Percentiles rank a stretch among this genome's conserved stretches.
phyloP scores from a whole-genome alignment of 2,329 filamentous ascomycete genomes.

The Aureobasidium mangrovei region DNA sequence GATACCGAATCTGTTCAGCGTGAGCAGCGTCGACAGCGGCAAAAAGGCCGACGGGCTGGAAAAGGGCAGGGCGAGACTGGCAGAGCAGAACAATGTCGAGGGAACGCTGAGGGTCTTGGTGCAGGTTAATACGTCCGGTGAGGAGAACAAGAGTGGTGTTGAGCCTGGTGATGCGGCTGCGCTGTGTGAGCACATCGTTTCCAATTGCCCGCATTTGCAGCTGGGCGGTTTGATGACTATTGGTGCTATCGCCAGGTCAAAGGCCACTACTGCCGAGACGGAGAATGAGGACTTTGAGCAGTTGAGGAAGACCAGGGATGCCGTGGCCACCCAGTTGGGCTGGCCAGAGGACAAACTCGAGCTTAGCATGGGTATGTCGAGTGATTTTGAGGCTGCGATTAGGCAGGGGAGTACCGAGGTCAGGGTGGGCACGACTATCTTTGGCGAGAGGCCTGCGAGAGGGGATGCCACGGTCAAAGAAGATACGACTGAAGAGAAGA shows the following conservation, averaged over 20 bases:
- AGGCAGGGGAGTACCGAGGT: slow-evolving; percentile 79
- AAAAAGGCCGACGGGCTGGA: slow-evolving; percentile 85
- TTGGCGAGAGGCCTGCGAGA: slow-evolving; percentile 72
- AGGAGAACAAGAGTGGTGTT: slow-evolving; percentile 76
- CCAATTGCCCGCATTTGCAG: slow-evolving; percentile 62
- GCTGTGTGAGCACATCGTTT: slow-evolving; percentile 61
- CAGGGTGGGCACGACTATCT: slow-evolving; percentile 86
- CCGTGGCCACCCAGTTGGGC: slow-evolving; percentile 55
- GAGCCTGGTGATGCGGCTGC: slow-evolving; percentile 54
- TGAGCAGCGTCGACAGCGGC: slow-evolving; percentile 76
- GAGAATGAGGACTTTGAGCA: slow-evolving; percentile 84
- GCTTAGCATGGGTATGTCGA: slow-evolving; percentile 93
- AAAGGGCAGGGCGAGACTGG: slow-evolving; percentile 58
- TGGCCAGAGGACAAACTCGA: slow-evolving; percentile 55
- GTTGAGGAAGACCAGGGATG: slow-evolving; percentile 61
- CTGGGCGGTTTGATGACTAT: slow-evolving; percentile 93
- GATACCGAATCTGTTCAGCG: slow-evolving; percentile 82
- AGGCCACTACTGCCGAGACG: slow-evolving; percentile 59
- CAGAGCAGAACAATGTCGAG: slow-evolving; percentile 27
- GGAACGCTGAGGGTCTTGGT: slow-evolving; percentile 63
- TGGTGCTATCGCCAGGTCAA: slow-evolving; percentile 80
- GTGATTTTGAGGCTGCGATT: slow-evolving; percentile 88
- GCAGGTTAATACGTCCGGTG: slow-evolving; percentile 91
- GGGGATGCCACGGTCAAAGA: slow-evolving; percentile 61
- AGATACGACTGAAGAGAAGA: slow-evolving; percentile 18